Evolutionary conservation across 2,329 filamentous ascomycete genomes (phyloP), one percentile per base, ranked within the genome.

Genomic region (Neonectria coccinea): DNA sequence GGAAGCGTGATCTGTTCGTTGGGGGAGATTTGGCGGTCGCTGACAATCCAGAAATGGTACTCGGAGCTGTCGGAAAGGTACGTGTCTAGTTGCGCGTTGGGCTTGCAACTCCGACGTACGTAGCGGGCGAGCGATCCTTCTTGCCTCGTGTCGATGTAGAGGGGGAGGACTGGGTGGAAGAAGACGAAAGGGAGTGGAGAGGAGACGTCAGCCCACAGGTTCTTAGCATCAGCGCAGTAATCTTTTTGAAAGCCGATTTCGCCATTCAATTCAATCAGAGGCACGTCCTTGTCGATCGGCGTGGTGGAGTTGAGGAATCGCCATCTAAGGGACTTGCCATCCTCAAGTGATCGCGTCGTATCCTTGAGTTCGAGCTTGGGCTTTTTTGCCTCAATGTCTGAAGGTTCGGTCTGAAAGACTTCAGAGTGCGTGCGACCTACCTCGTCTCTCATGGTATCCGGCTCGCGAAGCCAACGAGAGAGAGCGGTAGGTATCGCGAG

Each of bases 21-120:
- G 1, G 88, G 83, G 16, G 85, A 79, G 60, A 98, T 94, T 41
- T 90, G 85, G 57, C 91, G 87, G 71, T 92, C 92, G 72, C 93
- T 94, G 64, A 97, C 89, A 67, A 97, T 90, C 87, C 95, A 97
- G 78, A 98, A 97, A 75, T 96, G 93, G 75, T 95, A 97, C 69
- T 95, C 91, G 1, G 89, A 90, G 4, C 87, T 86, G 51, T 89
- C 90, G 2, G 92, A 92, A 52, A 97, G 87, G 69, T 94, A 92
- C 0, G 94, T 97, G 76, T 96, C 94, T 72, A 98, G 84, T 33
- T 88, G 86, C n/a, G 96, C 89, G 74, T 98, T 99, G 1, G 96
- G 93, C 66, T 88, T 89, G 81, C 96, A 99, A 73, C 96, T 98
- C 69, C 95, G 89, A 61, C 96, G 89, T n/a, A 97, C 89, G 76